phyloP scores from a whole-genome alignment of 2,329 filamentous ascomycete species.

The Knoxdaviesia proteae region DNA sequence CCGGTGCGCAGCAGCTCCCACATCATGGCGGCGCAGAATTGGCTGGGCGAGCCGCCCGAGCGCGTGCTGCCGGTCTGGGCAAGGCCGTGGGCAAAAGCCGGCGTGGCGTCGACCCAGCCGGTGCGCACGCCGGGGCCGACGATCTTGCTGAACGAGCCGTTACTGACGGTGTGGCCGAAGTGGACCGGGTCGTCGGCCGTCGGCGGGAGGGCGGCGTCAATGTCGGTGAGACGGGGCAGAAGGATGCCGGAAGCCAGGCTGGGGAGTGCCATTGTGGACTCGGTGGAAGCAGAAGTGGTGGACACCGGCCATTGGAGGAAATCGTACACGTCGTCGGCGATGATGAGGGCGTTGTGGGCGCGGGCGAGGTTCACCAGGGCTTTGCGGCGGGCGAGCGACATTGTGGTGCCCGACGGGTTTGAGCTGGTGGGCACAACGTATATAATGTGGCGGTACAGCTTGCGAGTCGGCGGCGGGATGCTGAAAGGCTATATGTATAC shows the following conservation, averaged over 20 bases:
- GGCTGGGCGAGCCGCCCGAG: conserved; percentile 36
- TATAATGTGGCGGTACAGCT: conserved; percentile 71
- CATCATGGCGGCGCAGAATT: conserved; percentile 31
- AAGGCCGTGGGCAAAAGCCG: conserved; percentile 27
- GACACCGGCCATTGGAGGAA: conserved; percentile 57
- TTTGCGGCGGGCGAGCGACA: conserved; percentile 46
- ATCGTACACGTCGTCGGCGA: conserved; percentile 89
- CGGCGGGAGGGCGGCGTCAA: conserved; percentile 49
- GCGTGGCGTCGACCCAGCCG: conserved; percentile 68
- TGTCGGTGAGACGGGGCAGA: conserved; percentile 58
- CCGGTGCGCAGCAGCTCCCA: conserved; percentile 24
- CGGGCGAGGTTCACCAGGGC: conserved; percentile 58
- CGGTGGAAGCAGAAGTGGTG: conserved; percentile 2
- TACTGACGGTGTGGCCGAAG: conserved; percentile 68
- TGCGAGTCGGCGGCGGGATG: conserved; percentile 33
- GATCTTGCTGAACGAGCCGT: conserved; percentile 82
- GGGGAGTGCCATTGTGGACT: conserved; percentile 6
- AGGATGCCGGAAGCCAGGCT: conserved; percentile 21
- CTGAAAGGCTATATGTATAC: conserved; percentile 27
- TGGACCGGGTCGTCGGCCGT: conserved; percentile 17
- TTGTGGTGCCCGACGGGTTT: conserved; percentile 72
- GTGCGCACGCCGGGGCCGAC: conserved; percentile 61
- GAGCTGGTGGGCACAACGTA: conserved; percentile 78
- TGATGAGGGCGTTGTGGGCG: conserved; percentile 58
- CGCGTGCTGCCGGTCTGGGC: conserved; percentile 30